Evolutionary conservation across 1,284 basidiomycete genomes (phyloP).

Genomic region (Marasmius sp.): DNA sequence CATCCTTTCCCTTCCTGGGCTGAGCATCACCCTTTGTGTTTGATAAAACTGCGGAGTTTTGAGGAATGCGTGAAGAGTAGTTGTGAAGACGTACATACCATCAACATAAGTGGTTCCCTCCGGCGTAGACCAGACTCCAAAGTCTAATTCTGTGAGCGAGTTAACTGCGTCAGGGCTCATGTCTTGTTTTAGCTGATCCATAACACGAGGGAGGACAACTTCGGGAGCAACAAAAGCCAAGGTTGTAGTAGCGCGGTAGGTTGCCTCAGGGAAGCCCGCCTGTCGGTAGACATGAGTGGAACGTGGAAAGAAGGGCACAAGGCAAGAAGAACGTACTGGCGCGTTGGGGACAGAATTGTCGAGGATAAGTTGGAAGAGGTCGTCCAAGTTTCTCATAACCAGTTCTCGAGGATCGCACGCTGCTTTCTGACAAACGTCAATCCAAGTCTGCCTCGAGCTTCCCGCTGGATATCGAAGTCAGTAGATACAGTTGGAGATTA

Average conservation of each 20-base stretch:
- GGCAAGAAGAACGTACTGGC: constrained; percentile 36
- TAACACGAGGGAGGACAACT: constrained; percentile 64
- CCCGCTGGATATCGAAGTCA: constrained; percentile 35
- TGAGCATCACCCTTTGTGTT: constrained; percentile 53
- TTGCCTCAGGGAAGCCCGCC: constrained; percentile 60
- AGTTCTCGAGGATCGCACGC: constrained; percentile 67
- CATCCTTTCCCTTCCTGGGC: constrained; percentile 78
- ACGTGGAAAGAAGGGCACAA: not conserved
- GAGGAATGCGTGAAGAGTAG: not conserved
- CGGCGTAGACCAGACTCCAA: constrained; percentile 84
- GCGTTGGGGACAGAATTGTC: constrained; percentile 40
- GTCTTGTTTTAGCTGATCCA: constrained; percentile 65
- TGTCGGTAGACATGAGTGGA: constrained; percentile 16
- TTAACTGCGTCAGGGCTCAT: constrained; percentile 60
- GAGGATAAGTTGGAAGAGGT: constrained; percentile 50
- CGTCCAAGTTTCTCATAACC: constrained; percentile 49
- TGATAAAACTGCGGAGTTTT: constrained; percentile 53
- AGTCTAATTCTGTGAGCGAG: constrained; percentile 68
- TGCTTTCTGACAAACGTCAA: constrained; percentile 76
- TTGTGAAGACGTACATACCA: constrained; percentile 43
- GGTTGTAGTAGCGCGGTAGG: constrained; percentile 75
- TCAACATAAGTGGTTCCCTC: constrained; percentile 79
- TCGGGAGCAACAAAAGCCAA: constrained; percentile 79
- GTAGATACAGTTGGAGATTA: not conserved
- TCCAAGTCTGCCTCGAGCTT: constrained; percentile 72